Base-by-base conservation (phyloP, 1,139 yeast genomes). In the Yarrowia galli region DNA sequence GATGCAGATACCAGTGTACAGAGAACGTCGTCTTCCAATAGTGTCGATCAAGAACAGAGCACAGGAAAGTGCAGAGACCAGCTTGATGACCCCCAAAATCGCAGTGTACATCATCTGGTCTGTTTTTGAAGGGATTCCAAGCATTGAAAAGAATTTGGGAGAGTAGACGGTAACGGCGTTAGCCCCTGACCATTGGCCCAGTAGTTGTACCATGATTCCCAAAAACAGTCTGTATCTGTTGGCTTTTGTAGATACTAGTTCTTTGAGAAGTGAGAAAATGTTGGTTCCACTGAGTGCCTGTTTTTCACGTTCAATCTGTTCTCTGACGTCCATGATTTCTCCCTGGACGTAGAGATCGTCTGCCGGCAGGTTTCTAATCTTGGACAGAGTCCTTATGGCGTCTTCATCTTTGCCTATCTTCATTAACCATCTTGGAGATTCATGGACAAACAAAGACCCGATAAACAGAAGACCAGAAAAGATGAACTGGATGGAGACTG, bases 81-180 rank as follows among this genome's bases (percentile, higher is more conserved):
- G 35, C 15, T 46, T 46, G 20, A 46, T 25, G 7, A 46, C 51
- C 1, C 51, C 51, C 22, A 46, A 9, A 46, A 46, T 25, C 13
- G 51, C 51, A 0, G 51, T 46, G 35, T 46, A 46, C 51, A 46
- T 46, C 51, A 46, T 46, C 35, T 46, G 51, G 51, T 46, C 51
- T 23, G 20, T 46, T 16, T 46, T 46, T 9, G 51, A 46, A 3
- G 51, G 51, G 10, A 46, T 46, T 13, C 51, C 51, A 7, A 46
- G 51, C 51, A 46, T 46, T 3, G 51, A 46, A 20, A 46, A 46
- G 15, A 46, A 46, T 35, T 46, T 46, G 1, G 51, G 51, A 4
- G 51, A 46, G 35, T 46, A 46, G 3, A 46, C 51, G 7, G 51
- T 46, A 13, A 46, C 51, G 1, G 51, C 51, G 13, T 46, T 46